Conservation (phyloP, 2,329 filamentous ascomycete species). For the Pezicula radicicola region DNA sequence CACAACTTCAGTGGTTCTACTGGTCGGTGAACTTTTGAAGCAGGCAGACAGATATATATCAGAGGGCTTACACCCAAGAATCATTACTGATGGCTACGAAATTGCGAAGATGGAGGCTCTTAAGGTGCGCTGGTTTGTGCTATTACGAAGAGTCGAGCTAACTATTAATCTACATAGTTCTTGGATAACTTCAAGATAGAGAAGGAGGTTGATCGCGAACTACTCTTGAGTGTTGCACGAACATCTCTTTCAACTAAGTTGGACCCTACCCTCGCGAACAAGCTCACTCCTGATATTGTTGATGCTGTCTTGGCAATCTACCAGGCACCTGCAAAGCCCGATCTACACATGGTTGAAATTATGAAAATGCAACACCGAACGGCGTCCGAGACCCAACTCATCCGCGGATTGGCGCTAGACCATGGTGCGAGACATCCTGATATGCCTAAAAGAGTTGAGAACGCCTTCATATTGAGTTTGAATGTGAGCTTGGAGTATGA, state of each 20-base stretch:
- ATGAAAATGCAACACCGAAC: slow-evolving; percentile 99
- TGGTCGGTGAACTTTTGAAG: slow-evolving; percentile 96
- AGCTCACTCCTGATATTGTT: slow-evolving; percentile 92
- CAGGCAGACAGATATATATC: slow-evolving; percentile 95
- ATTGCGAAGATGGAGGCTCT: slow-evolving; percentile 91
- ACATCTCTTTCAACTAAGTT: slow-evolving; percentile 96
- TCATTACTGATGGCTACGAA: slow-evolving; percentile 97
- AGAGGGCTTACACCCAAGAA: slow-evolving; percentile 93
- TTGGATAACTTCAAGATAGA: slow-evolving; percentile 90
- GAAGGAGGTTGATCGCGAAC: slow-evolving; percentile 86
- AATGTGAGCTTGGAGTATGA: slow-evolving; percentile 98
- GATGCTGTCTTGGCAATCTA: slow-evolving; percentile 96
- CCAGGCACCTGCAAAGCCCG: slow-evolving; percentile 83
- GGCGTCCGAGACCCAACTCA: slow-evolving; percentile 92
- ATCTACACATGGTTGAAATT: slow-evolving; percentile 98
- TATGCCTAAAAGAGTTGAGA: slow-evolving; percentile 95
- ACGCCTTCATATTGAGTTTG: slow-evolving; percentile 90
- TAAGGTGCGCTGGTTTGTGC: slow-evolving; percentile 54
- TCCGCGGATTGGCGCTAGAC: slow-evolving; percentile 87
- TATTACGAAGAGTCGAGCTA: not conserved
- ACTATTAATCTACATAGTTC: slow-evolving; percentile 55
- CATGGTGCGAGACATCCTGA: slow-evolving; percentile 96
- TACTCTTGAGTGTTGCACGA: slow-evolving; percentile 87
- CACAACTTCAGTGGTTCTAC: slow-evolving; percentile 91
- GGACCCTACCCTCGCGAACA: slow-evolving; percentile 81